Evolutionary conservation across 169 alveolate genomes (phyloP), one percentile per base, ranked within the genome.

Genomic region (Plasmodium yoelii): DNA sequence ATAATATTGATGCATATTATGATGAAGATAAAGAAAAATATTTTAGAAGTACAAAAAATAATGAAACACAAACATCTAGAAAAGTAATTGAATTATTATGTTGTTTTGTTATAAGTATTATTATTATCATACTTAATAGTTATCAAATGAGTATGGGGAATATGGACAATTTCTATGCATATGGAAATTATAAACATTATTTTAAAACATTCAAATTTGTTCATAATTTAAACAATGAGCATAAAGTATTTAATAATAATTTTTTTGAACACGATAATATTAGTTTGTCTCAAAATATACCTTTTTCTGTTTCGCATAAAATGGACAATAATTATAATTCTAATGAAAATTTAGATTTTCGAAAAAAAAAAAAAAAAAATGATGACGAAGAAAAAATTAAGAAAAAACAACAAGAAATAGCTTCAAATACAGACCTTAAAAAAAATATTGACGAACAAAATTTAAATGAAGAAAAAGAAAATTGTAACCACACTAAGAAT

Each of bases 11-110:
- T 65, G 90, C 90, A 18, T 80, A 80, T 69, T 80, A 80, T 64
- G 90, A 80, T 80, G 90, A 80, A 80, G 90, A 80, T 9, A 80
- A 80, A 65, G 90, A 80, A 53, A 80, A 67, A 51, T 80, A 53
- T 80, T 80, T 80, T 65, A 64, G 80, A 53, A 64, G 82, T 70
- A 80, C 82, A 5, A 65, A 47, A 80, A 49, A 80, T 51, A 80
- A 80, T 42, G 90, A 80, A 80, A 80, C 56, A 46, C 49, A 65
- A 65, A 64, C 65, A 65, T 60, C 72, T 8, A 28, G 53, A n/a
- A 80, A 80, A 22, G 34, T 80, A 55, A 80, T 80, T n/a, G 90
- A 67, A 80, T 69, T 80, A 24, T 19, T 68, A 26, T 65, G 47
- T 24, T 80, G 90, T 26, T 65, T 80, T 80, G 1, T 80, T 65